Evolutionary conservation across 2,329 filamentous ascomycete species (phyloP).

Genomic region (Dryadomyces sulphureus): DNA sequence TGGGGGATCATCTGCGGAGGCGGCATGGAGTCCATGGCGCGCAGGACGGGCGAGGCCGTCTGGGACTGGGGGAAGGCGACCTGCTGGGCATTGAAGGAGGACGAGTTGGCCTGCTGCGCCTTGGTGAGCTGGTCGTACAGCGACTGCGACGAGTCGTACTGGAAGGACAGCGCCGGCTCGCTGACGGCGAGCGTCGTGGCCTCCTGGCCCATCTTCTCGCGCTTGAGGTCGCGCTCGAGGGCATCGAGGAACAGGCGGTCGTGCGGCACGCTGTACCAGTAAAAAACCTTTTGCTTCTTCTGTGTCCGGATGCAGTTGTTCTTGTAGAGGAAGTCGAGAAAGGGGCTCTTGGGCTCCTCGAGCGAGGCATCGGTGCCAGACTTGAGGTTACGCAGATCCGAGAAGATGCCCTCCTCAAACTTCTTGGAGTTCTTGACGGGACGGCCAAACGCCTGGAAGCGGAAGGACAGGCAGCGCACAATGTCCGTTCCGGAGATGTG

Average conservation of each 20-base stretch:
- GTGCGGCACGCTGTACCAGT: conserved; percentile 99
- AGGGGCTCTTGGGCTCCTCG: conserved; percentile 96
- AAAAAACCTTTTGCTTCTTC: conserved; percentile 99
- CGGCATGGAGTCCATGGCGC: conserved; percentile 84
- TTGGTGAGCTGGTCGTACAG: conserved; percentile 99
- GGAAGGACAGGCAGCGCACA: conserved; percentile 91
- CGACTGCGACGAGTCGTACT: conserved; percentile 98
- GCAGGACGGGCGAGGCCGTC: conserved; percentile 76
- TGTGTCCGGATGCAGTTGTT: conserved; percentile 99
- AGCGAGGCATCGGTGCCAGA: conserved; percentile 95
- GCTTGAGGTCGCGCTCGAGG: conserved; percentile 90
- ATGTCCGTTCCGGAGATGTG: conserved; percentile 99
- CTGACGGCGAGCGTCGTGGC: conserved; percentile 92
- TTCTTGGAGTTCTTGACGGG: conserved; percentile 99
- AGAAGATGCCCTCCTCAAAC: conserved; percentile 99
- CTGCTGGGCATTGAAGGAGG: conserved; percentile 78
- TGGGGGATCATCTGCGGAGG: conserved; percentile 46
- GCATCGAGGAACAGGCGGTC: conserved; percentile 96
- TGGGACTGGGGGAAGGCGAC: conserved; percentile 57
- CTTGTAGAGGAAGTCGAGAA: conserved; percentile 98
- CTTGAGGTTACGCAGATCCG: conserved; percentile 93
- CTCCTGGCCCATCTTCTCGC: conserved; percentile 99
- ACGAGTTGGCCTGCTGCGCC: conserved; percentile 96
- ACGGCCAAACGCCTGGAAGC: conserved; percentile 95
- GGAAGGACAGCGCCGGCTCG: conserved; percentile 94